Conservation (phyloP, 2,329 filamentous ascomycete genomes). For the Podosphaera aphanis region DNA sequence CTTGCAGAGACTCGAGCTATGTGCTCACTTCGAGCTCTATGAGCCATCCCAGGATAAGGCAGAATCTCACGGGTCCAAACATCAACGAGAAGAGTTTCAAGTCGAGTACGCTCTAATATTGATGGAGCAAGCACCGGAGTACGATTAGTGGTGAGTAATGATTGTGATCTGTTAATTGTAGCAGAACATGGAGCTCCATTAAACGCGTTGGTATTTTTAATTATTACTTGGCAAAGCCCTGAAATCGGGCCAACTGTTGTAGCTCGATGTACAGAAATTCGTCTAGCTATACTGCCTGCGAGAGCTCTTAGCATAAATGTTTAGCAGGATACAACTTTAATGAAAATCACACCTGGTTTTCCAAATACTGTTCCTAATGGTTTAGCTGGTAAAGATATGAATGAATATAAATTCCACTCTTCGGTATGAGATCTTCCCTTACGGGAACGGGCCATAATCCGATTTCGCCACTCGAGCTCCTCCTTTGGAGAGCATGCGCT, state of each 20-base stretch:
- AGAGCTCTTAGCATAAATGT: not conserved
- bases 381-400: slow-evolving; percentile 45
- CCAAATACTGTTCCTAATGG: slow-evolving; percentile 55
- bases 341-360: slow-evolving; percentile 30
- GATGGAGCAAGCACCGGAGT: slow-evolving; percentile 51
- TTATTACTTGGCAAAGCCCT: slow-evolving; percentile 50
- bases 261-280: slow-evolving; percentile 57
- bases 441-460: slow-evolving; percentile 30
- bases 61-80: slow-evolving; percentile 66
- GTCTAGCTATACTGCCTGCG: slow-evolving; percentile 35
- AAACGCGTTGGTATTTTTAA: slow-evolving; percentile 59
- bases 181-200: slow-evolving; percentile 27
- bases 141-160: slow-evolving; percentile 44
- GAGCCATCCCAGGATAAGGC: slow-evolving; percentile 62
- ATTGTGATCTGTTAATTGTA: slow-evolving; percentile 54
- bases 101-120: slow-evolving; percentile 48
- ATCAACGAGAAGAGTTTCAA: slow-evolving; percentile 52
- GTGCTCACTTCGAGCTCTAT: slow-evolving; percentile 40
- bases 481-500: slow-evolving; percentile 67
- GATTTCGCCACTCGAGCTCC: slow-evolving; percentile 54
- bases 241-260: slow-evolving; percentile 48
- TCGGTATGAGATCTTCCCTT: slow-evolving; percentile 25
- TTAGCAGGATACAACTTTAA: not conserved
- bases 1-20: slow-evolving; percentile 59
- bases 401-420: slow-evolving; percentile 31